Evolutionary conservation across 2,329 filamentous ascomycete species (phyloP), one percentile per base, ranked within the genome.

Genomic region (Clonostachys solani): DNA sequence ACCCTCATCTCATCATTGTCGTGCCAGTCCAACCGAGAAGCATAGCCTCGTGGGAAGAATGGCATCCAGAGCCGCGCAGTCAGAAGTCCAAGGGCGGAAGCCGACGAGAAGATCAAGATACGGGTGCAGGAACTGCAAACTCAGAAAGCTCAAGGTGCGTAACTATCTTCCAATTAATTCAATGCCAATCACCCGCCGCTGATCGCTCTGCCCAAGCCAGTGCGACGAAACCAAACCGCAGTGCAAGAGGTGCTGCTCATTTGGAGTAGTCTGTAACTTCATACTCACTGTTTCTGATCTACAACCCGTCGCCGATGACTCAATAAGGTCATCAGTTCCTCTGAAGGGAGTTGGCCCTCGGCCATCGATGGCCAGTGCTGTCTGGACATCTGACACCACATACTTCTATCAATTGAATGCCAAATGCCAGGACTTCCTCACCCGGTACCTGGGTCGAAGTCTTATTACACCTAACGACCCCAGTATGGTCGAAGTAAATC

Each of bases 81-180:
- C 4, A 29, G 23, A 29, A 29, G 23, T 9, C 23, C 23, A 29
- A 29, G 23, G 23, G 2, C 23, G 23, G 23, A 29, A 10, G 50
- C 23, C 47, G 12, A 13, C 19, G 38, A 48, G 60, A 33, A 67
- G 71, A 48, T 75, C 73, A 15, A 66, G 71, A 56, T 64, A 60
- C 49, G 74, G 74, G 34, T 78, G 74, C 46, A 67, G 70, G 12
- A 77, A 77, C 52, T 78, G 74, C 59, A 77, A 77, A 55, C 64
- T 77, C 5, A 55, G 74, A 49, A 74, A 74, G 52, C 50, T 77
- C 46, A 77, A 75, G 63, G 73, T 73, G 19, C 4, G 52, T 44
- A 7, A 5, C 5, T 37, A 23, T 23, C 16, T 36, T 23, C 7
- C 9, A 34, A 15, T 9, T 23, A 8, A 16, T 33, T n/a, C n/a